Percentiles rank a stretch among this genome's conserved stretches.
phyloP scores from a whole-genome alignment of 306 rosid species.

The Heteromeles arbutifolia region DNA sequence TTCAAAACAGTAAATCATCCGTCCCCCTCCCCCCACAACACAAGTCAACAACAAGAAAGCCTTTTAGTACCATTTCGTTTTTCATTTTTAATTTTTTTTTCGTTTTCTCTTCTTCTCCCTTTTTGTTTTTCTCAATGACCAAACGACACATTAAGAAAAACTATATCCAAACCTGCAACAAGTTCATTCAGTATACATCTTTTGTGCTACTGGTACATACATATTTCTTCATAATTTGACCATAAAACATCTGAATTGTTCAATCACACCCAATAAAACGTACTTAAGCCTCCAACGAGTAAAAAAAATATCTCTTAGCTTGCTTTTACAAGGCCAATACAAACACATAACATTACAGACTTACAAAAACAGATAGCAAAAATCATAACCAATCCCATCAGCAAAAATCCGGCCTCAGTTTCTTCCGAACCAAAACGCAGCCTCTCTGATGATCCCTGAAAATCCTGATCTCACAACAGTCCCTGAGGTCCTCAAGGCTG shows the following conservation, averaged over 20 bases:
- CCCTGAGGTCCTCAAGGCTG: slow-evolving; percentile 83
- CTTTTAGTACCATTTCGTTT: too few relatives aligned
- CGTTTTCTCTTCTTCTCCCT: neutral
- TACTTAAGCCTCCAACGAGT: neutral
- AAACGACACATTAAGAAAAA: neutral
- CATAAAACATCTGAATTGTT: neutral
- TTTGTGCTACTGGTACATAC: neutral
- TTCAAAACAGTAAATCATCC: too few relatives aligned
- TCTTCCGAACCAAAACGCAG: slow-evolving; percentile 71
- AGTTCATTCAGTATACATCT: neutral
- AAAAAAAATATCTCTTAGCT: neutral
- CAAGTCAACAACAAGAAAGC: neutral
- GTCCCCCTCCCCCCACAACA: too few relatives aligned
- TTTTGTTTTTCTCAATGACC: neutral
- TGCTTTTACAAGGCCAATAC: neutral
- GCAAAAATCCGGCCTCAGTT: slow-evolving; percentile 72
- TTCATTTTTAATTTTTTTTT: too few relatives aligned
- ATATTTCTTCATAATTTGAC: neutral
- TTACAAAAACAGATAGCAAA: neutral
- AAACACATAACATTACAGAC: slow-evolving; percentile 15
- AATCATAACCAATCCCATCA: slow-evolving; percentile 17
- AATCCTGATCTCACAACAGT: slow-evolving; percentile 75
- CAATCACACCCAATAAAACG: neutral
- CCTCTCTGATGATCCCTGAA: slow-evolving; percentile 87
- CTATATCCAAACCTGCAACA: slow-evolving; percentile 7